Evolutionary conservation across 805 yeast species (phyloP), one percentile per base, ranked within the genome.

Genomic region (Pichia gijzeniarum): DNA sequence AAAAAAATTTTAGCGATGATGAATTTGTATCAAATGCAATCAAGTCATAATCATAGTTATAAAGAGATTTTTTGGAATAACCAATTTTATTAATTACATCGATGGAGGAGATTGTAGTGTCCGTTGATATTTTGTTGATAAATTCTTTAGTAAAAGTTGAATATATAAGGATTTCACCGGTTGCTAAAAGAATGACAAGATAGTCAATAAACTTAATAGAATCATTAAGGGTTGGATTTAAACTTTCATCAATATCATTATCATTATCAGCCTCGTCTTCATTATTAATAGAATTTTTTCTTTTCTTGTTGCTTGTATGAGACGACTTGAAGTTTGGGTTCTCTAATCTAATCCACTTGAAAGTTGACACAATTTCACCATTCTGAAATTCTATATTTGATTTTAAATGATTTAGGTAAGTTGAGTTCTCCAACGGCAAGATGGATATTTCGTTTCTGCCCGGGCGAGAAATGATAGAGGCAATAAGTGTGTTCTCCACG

Each of bases 361-460:
- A 58, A 5, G 60, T 51, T 8, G 59, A 49, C 18, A 75, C 60
- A 27, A 54, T 56, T 45, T 70, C 72, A 34, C 67, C 71, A 2
- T 68, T 53, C 27, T 65, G 69, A 33, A 76, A 62, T 53, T 72
- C 77, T 44, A 70, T 63, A 27, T 61, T 60, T 5, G 61, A 57
- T 25, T 60, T 32, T 52, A 38, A 62, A 48, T n/a, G 55, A 53
- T 5, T 25, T 10, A 25, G 10, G 9, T 25, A 6, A 10, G 9
- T 25, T 25, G 28, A 25, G 28, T 10, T 25, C 9, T 25, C 28
- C 28, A 25, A 12, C 54, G 69, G 53, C 51, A 70, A 45, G 13
- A 75, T 64, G 53, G 67, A 74, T 17, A 76, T 64, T 57, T 75
- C 77, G 42, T 65, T 71, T 33, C 76, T 74, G 16, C 65, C 65